phyloP scores from a whole-genome alignment of 2,329 filamentous ascomycete genomes.

The Gaeumannomyces sp. region DNA sequence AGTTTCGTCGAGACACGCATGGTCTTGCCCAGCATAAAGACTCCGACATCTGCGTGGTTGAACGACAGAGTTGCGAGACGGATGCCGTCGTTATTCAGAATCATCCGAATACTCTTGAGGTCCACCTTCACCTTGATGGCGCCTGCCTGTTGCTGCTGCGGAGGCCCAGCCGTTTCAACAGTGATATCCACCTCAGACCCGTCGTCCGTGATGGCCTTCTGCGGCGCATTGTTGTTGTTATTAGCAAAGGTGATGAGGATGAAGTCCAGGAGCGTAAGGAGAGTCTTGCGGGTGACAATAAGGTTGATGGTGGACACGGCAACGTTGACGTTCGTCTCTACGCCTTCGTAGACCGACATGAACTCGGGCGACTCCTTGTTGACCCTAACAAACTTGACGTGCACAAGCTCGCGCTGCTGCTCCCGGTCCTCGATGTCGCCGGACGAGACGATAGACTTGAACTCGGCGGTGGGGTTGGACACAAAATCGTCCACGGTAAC shows the following conservation, averaged over 20 bases:
- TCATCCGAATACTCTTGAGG: conserved; percentile 85
- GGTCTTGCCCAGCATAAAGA: conserved; percentile 78
- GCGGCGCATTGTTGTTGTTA: conserved; percentile 35
- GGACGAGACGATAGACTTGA: conserved; percentile 96
- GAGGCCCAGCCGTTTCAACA: conserved; percentile 23
- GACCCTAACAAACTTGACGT: conserved; percentile 83
- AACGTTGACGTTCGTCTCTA: conserved; percentile 88
- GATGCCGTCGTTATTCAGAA: conserved; percentile 96
- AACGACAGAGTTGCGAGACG: conserved; percentile 87
- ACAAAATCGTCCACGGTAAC: conserved; percentile 93
- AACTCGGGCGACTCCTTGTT: conserved; percentile 91
- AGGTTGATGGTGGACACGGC: conserved; percentile 93
- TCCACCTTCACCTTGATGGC: conserved; percentile 93
- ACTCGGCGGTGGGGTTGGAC: conserved; percentile 79
- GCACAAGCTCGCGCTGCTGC: conserved; percentile 74
- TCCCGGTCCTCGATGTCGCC: conserved; percentile 64
- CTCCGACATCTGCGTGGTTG: conserved; percentile 83
- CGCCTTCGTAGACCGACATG: conserved; percentile 81
- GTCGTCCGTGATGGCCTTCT: conserved; percentile 33
- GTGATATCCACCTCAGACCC: conserved; percentile 32
- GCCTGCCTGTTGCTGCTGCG: conserved; percentile 45
- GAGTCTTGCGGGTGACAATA: conserved; percentile 85
- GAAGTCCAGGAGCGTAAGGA: conserved; percentile 90
- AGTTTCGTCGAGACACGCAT: conserved; percentile 85
- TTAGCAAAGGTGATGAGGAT: conserved; percentile 80